Percentiles rank a stretch among this genome's conserved stretches.
These are phyloP conservation scores for Mayamaea pseudoterrestris DNA, from an alignment of 108 stramenopile species.

Conservation along the genomic window DNA sequence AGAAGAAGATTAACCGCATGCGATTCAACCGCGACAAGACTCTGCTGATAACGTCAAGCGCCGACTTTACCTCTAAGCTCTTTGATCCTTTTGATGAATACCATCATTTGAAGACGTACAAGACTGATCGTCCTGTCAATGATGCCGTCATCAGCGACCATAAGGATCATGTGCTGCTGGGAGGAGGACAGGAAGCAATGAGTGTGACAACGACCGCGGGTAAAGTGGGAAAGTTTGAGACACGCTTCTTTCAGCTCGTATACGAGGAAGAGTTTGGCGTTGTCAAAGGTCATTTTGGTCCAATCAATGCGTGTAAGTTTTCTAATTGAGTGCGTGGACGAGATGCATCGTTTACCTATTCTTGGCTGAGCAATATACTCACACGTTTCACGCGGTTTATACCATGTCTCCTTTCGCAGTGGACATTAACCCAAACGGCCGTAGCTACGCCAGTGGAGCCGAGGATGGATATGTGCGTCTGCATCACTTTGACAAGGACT, in stretches of 20 bases:
- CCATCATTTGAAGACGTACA: conserved; percentile 83
- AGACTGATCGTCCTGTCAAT: conserved; percentile 96
- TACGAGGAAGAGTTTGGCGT: conserved; percentile 96
- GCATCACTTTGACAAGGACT: conserved; percentile 93
- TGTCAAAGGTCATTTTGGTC: conserved; percentile 98
- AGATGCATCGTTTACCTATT: neutral
- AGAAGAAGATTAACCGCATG: conserved; percentile 88
- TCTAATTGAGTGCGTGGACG: too few species aligned
- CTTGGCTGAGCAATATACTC: neutral
- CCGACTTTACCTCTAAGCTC: conserved; percentile 89
- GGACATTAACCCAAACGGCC: conserved; percentile 94
- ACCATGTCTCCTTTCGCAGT: conserved; percentile 15
- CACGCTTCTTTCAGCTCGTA: conserved; percentile 91
- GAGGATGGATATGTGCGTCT: conserved; percentile 97
- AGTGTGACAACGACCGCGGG: conserved; percentile 96
- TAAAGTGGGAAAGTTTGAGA: conserved; percentile 97
- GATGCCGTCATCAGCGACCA: conserved; percentile 92
- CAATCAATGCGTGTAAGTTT: conserved; percentile 85
- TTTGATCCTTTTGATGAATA: conserved; percentile 90
- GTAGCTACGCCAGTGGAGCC: conserved; percentile 82
- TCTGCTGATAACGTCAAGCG: conserved; percentile 87
- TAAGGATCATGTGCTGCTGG: conserved; percentile 94
- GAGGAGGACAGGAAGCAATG: conserved; percentile 99
- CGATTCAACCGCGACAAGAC: conserved; percentile 91
- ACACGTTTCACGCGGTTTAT: neutral